phyloP scores from a whole-genome alignment of 2,329 filamentous ascomycete genomes.

The Phoma sp. region DNA sequence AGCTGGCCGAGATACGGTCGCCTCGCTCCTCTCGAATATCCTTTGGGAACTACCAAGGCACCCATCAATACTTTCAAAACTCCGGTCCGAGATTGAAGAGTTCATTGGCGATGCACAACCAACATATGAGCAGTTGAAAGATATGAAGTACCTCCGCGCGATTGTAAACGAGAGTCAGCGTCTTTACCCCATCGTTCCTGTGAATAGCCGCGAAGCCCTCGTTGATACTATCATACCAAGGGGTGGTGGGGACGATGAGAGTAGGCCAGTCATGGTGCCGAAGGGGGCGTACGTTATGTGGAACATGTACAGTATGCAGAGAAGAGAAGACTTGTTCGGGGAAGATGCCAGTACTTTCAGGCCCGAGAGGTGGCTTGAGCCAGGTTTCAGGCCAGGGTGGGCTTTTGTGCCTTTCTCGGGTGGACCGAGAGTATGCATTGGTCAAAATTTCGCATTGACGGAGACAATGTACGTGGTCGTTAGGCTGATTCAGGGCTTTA shows the following conservation, averaged over 20 bases:
- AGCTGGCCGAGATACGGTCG: slow-evolving; percentile 45
- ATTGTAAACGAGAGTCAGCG: slow-evolving; percentile 42
- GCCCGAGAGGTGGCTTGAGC: slow-evolving; percentile 45
- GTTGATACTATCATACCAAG: slow-evolving; percentile 37
- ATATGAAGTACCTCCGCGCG: slow-evolving; percentile 37
- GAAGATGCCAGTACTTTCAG: slow-evolving; percentile 39
- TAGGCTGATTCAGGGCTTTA: slow-evolving; percentile 29
- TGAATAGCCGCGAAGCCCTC: slow-evolving; percentile 37
- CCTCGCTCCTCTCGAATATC: slow-evolving; percentile 39
- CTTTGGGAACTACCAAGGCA: slow-evolving; percentile 47
- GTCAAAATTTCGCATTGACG: slow-evolving; percentile 37
- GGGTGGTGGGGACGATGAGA: slow-evolving; percentile 39
- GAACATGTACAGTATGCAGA: slow-evolving; percentile 35
- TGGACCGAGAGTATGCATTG: slow-evolving; percentile 36
- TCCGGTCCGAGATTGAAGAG: slow-evolving; percentile 46
- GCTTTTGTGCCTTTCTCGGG: slow-evolving; percentile 37
- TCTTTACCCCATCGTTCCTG: slow-evolving; percentile 40
- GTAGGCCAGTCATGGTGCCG: slow-evolving; percentile 33
- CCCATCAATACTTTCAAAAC: slow-evolving; percentile 36
- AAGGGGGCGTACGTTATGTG: slow-evolving; percentile 32
- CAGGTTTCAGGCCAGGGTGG: slow-evolving; percentile 31
- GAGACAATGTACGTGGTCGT: slow-evolving; percentile 31
- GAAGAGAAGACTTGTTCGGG: slow-evolving; percentile 40
- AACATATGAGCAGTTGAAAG: slow-evolving; percentile 38
- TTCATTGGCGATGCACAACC: slow-evolving; percentile 52